A percentile compares a stretch with the other conserved stretches of the same genome.
These are phyloP conservation scores for Comarum palustre DNA, from an alignment of 306 rosid genomes.

Conservation along the genomic window DNA sequence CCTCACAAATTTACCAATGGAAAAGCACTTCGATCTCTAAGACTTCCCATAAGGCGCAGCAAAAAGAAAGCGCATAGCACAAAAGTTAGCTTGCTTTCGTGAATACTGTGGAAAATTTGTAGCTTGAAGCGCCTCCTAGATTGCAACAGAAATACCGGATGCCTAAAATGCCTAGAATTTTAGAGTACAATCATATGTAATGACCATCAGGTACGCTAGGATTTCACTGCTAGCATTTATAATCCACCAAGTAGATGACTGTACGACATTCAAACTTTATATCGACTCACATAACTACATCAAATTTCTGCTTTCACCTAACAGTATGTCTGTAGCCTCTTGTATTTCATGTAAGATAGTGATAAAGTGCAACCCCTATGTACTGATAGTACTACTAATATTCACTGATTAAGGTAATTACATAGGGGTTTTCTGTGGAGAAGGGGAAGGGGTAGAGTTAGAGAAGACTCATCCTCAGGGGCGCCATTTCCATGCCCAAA, in stretches of 20 bases:
- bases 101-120: too few relatives aligned
- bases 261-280: background rate
- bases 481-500: background rate
- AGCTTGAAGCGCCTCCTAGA: too few relatives aligned
- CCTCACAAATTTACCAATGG: background rate
- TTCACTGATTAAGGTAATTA: background rate
- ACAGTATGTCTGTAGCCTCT: background rate
- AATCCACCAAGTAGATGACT: background rate
- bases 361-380: background rate
- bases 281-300: background rate
- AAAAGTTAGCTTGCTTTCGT: too few relatives aligned
- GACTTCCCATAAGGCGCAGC: background rate
- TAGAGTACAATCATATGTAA: background rate
- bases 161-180: background rate
- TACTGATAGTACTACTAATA: background rate
- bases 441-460: background rate
- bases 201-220: background rate
- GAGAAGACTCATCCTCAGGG: background rate
- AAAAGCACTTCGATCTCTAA: background rate
- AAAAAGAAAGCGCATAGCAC: too few relatives aligned
- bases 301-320: background rate
- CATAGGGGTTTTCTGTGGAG: constrained; percentile 1
- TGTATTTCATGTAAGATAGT: background rate
- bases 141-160: background rate
- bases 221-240: background rate